These are phyloP conservation scores for Phytophthora vignae DNA, from an alignment of 352 stramenopile genomes.

Conservation along the genomic window DNA sequence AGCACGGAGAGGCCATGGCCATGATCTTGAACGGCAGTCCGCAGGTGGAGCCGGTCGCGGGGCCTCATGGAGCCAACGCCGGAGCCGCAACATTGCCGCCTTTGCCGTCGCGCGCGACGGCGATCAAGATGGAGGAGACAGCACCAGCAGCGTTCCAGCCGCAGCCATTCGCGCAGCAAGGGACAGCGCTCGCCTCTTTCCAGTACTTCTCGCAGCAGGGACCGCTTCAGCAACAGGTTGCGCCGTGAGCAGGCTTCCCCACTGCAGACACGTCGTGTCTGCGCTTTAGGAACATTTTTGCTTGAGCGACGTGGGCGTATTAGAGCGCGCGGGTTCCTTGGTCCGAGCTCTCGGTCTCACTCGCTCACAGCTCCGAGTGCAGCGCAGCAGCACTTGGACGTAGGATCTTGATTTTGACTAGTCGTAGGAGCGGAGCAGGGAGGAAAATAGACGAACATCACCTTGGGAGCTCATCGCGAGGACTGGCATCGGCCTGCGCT, in stretches of 20 bases:
- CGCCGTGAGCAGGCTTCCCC: slow-evolving; percentile 16
- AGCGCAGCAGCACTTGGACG: neutral
- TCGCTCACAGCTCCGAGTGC: slow-evolving; percentile 5
- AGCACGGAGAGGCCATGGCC: slow-evolving; percentile 66
- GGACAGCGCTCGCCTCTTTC: slow-evolving; percentile 24
- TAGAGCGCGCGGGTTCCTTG: slow-evolving; percentile 7
- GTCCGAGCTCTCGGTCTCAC: slow-evolving; percentile 10
- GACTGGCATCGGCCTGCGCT: neutral
- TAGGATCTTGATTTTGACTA: slow-evolving; percentile 38
- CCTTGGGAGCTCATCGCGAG: slow-evolving; percentile 20
- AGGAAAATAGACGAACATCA: slow-evolving; percentile 42
- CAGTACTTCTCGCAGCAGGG: slow-evolving; percentile 29
- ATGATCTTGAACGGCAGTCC: slow-evolving; percentile 82
- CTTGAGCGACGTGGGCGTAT: slow-evolving; percentile 18
- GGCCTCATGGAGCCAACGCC: slow-evolving; percentile 17
- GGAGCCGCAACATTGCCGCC: slow-evolving; percentile 17
- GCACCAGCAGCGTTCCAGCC: slow-evolving; percentile 3
- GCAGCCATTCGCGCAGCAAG: slow-evolving; percentile 23
- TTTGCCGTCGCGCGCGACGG: slow-evolving; percentile 15
- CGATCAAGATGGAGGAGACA: slow-evolving; percentile 20
- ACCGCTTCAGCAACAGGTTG: slow-evolving; percentile 13
- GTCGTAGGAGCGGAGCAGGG: slow-evolving; percentile 19
- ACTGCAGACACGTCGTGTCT: slow-evolving; percentile 3
- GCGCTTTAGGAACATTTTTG: slow-evolving; percentile 21
- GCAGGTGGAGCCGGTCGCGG: slow-evolving; percentile 36